Percentiles rank a stretch among this genome's conserved stretches.
These are phyloP conservation scores for Starmerella khaoyaiensis DNA, from an alignment of 805 yeast species.

Conservation along the genomic window DNA sequence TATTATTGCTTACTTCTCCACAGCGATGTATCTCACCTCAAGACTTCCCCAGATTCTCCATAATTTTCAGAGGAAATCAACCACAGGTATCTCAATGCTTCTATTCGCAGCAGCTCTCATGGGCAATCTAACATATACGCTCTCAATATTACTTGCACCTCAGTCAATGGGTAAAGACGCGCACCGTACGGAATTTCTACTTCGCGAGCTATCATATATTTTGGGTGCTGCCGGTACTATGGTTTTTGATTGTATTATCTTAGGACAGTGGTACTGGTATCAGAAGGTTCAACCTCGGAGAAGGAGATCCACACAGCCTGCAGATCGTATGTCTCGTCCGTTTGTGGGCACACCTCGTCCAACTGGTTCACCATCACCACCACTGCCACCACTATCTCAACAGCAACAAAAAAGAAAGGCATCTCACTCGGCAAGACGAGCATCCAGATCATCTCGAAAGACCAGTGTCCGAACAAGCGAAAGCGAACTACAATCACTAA, in stretches of 20 bases:
- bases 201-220: conserved; percentile 66
- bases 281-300: conserved; percentile 4
- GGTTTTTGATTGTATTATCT: conserved; percentile 48
- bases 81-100: conserved; percentile 72
- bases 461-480: too few relatives aligned
- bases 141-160: conserved; percentile 50
- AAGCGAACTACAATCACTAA: too few relatives aligned
- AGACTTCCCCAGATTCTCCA: conserved; percentile 75
- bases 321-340: conserved; percentile 16
- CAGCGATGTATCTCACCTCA: conserved; percentile 59
- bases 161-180: conserved; percentile 35
- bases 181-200: conserved; percentile 35
- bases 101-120: conserved; percentile 64
- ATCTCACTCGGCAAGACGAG: too few relatives aligned
- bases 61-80: conserved; percentile 66
- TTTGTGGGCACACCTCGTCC: conserved; percentile 11
- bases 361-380: not conserved
- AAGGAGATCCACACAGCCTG: conserved; percentile 10
- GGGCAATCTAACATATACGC: conserved; percentile 66
- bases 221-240: conserved; percentile 81
- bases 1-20: conserved; percentile 65
- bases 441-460: too few relatives aligned
- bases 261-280: conserved; percentile 24
- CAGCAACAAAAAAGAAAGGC: too few relatives aligned
- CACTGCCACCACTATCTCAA: not conserved